phyloP scores from a whole-genome alignment of 2,329 filamentous ascomycete genomes.

The Herpotrichia juniperi region DNA sequence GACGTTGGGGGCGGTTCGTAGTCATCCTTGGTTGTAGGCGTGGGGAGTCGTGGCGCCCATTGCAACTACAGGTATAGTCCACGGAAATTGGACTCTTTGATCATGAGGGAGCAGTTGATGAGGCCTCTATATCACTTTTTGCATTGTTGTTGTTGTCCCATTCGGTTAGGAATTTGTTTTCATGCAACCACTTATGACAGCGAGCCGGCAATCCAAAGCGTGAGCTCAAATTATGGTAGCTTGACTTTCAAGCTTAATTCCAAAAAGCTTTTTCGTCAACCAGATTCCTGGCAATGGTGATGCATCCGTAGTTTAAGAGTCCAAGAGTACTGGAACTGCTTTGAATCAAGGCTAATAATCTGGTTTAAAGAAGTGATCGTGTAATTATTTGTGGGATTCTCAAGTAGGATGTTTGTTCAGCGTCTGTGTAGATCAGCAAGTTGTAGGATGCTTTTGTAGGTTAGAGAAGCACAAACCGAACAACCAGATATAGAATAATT shows the following conservation, averaged over 20 bases:
- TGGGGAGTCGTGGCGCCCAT: conserved; percentile 1
- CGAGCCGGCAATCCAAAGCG: conserved; percentile 18
- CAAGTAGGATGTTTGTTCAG: conserved; percentile 25
- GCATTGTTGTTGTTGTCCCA: neutral
- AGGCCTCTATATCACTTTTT: conserved; percentile 24
- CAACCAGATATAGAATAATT: conserved; percentile 19
- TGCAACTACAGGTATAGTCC: conserved; percentile 16
- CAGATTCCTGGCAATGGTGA: conserved; percentile 18
- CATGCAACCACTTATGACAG: conserved; percentile 16
- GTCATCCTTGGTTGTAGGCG: too few species aligned
- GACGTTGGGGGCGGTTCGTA: too few species aligned
- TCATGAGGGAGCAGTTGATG: conserved; percentile 22
- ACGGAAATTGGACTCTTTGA: conserved; percentile 20
- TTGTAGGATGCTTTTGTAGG: neutral
- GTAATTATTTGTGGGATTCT: conserved; percentile 21
- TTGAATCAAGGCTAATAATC: conserved; percentile 26
- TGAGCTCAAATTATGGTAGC: conserved; percentile 13
- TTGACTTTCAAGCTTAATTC: conserved; percentile 16
- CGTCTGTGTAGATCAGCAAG: conserved; percentile 8
- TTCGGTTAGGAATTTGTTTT: neutral
- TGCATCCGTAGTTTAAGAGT: conserved; percentile 6
- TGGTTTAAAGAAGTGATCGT: conserved; percentile 28
- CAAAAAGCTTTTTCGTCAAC: conserved; percentile 20
- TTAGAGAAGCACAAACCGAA: conserved; percentile 18
- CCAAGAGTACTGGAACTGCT: neutral